A percentile compares a stretch with the other conserved stretches of the same genome.
These are phyloP conservation scores for Coemansia sp. DNA, from an alignment of 192 early-diverging fungal genomes.

Conservation along the genomic window DNA sequence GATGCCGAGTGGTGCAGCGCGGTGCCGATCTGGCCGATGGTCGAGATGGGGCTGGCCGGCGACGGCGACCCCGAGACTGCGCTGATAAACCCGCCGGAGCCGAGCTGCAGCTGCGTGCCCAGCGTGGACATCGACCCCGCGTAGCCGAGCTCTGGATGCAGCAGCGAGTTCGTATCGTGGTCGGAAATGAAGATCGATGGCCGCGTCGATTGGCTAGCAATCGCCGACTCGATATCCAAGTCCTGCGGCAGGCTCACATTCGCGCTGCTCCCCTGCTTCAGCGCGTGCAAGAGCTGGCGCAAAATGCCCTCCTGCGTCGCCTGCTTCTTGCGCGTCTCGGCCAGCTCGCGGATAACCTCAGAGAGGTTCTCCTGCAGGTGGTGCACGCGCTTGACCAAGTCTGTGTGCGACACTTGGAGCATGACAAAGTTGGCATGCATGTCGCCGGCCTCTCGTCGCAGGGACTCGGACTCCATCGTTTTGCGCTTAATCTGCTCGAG, in stretches of 20 bases:
- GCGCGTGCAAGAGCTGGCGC: conserved; percentile 60
- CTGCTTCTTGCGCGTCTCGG: conserved; percentile 71
- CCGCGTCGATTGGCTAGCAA: conserved; percentile 42
- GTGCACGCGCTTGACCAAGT: conserved; percentile 70
- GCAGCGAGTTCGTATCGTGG: conserved; percentile 50
- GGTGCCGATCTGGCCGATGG: conserved; percentile 41
- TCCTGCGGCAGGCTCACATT: conserved; percentile 34
- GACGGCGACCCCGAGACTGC: conserved; percentile 31
- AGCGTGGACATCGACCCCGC: conserved; percentile 46
- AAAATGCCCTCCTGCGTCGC: conserved; percentile 64
- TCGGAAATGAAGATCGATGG: conserved; percentile 53
- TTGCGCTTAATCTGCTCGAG: conserved; percentile 92
- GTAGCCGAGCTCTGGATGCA: conserved; percentile 48
- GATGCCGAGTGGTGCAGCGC: conserved; percentile 46
- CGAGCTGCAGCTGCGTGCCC: conserved; percentile 40
- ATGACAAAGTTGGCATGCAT: conserved; percentile 71
- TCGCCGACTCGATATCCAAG: conserved; percentile 45
- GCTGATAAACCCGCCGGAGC: conserved; percentile 39
- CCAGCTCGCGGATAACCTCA: conserved; percentile 70
- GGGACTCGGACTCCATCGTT: conserved; percentile 78
- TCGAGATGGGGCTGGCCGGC: conserved; percentile 43
- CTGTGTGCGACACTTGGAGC: conserved; percentile 73
- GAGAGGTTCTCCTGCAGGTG: conserved; percentile 72
- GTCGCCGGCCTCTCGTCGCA: conserved; percentile 73
- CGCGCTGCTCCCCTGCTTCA: conserved; percentile 32